A percentile compares a stretch with the other conserved stretches of the same genome.
These are phyloP conservation scores for Hanseniaspora jakobsenii DNA, from an alignment of 805 yeast genomes.

Conservation along the genomic window DNA sequence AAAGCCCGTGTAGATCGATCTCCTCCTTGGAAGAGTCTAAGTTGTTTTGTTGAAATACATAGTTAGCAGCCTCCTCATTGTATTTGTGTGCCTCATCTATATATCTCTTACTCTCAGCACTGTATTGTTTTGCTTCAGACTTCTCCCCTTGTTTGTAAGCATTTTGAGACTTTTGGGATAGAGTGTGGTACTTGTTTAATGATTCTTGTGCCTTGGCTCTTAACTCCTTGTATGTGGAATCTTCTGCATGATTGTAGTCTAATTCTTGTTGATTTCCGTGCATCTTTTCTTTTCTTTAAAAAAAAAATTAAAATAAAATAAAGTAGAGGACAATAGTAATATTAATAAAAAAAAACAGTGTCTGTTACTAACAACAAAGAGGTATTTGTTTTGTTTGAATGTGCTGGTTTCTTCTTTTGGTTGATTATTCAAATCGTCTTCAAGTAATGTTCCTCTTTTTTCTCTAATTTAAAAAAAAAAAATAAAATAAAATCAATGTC, in stretches of 20 bases:
- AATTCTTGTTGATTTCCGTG: background rate
- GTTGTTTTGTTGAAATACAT: conserved; percentile 77
- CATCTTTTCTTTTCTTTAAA: background rate
- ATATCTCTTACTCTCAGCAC: conserved; percentile 54
- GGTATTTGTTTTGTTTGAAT: too few relatives aligned
- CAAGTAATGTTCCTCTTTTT: too few relatives aligned
- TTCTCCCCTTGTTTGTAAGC: conserved; percentile 72
- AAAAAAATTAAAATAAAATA: background rate
- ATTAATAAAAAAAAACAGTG: background rate
- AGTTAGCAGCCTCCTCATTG: conserved; percentile 77
- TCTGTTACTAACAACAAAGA: too few relatives aligned
- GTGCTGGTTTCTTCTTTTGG: too few relatives aligned
- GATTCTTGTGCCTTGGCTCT: conserved; percentile 61
- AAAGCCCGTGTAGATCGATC: conserved; percentile 86
- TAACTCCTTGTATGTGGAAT: conserved; percentile 47
- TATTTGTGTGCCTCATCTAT: conserved; percentile 49
- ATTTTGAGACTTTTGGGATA: conserved; percentile 55
- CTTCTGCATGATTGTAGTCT: conserved; percentile 67
- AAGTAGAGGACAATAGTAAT: background rate
- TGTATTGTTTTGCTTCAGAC: conserved; percentile 56
- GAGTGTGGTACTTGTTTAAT: conserved; percentile 41
- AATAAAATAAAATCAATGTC: too few relatives aligned
- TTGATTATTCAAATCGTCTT: too few relatives aligned
- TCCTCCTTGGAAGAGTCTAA: conserved; percentile 76
- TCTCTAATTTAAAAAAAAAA: too few relatives aligned